Evolutionary conservation across 1,139 yeast genomes (phyloP), one percentile per base, ranked within the genome.

Genomic region (Hanseniaspora uvarum): DNA sequence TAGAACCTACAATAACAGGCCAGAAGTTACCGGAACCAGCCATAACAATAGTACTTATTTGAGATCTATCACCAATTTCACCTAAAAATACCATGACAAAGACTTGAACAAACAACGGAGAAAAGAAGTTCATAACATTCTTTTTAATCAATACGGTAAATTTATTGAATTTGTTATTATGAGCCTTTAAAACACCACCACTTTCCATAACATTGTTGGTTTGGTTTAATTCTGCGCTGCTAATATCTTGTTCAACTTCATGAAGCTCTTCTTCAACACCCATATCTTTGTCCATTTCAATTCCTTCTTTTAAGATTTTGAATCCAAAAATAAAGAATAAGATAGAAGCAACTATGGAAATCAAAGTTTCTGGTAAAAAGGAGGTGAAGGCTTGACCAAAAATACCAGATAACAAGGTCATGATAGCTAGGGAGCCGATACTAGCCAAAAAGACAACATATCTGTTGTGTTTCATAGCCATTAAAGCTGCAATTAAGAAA

Each of bases 61-160:
- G 99, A 14, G 96, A 88, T 64, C 98, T 81, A 68, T 92, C 99
- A 51, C 99, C 99, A 95, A 97, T 88, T 72, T 92, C 99, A 56
- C 96, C 98, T 55, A 92, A 73, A 67, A 94, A 94, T 1, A 96
- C 87, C 97, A 94, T 89, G 54, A 83, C 81, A 66, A 92, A 92
- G 5, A 92, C 94, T 71, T 92, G 96, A 61, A 89, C 84, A 89
- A 95, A 92, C 16, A 82, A 72, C 2, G 98, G 98, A 5, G 95
- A 84, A 53, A 92, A 72, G 16, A 88, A 71, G 57, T 81, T 77
- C 2, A 79, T 70, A 3, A 82, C 80, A 58, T 83, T 72, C 60
- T 80, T 76, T 45, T 70, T 68, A 38, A 81, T 18, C 30, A 58
- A 58, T 4, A 53, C 46, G 19, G 58, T 26, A 38, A 58, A 37